Conservation (phyloP, 2,329 filamentous ascomycete genomes). For the Magnaporthiopsis rhizophila region DNA sequence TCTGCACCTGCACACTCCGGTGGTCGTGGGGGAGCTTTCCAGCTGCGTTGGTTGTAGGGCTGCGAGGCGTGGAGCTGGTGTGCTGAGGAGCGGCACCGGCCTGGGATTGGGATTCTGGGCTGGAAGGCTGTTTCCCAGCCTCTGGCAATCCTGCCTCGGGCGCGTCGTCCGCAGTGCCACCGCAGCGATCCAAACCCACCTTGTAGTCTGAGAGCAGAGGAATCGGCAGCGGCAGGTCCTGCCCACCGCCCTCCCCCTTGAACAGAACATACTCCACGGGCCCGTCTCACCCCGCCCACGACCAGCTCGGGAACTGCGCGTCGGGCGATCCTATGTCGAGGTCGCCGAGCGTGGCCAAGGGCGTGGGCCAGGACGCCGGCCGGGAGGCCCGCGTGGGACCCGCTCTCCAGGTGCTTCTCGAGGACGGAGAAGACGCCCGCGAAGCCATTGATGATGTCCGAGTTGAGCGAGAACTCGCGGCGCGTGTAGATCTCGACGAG, state of each 20-base stretch:
- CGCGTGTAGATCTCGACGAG: neutral
- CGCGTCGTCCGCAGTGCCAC: neutral
- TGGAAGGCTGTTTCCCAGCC: neutral
- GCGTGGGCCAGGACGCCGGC: neutral
- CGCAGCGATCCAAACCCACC: neutral
- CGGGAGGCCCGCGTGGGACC: neutral
- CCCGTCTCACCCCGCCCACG: constrained; percentile 1
- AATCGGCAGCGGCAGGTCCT: neutral
- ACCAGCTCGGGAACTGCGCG: neutral
- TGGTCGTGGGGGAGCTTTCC: neutral
- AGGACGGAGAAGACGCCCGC: constrained; percentile 1
- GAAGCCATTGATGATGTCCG: constrained; percentile 1
- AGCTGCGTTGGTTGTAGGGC: neutral
- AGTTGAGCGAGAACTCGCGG: constrained; percentile 2
- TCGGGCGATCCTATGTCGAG: neutral
- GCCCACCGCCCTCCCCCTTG: neutral
- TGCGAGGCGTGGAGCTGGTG: neutral
- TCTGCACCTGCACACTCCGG: neutral
- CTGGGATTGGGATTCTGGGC: neutral
- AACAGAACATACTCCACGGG: neutral
- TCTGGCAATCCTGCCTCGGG: neutral
- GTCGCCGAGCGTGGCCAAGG: neutral
- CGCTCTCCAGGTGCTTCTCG: neutral
- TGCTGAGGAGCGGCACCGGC: neutral
- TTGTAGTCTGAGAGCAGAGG: neutral